A percentile compares a stretch with the other conserved stretches of the same genome.
These are phyloP conservation scores for Fusarium fracticaudum DNA, from an alignment of 2,329 filamentous ascomycete genomes.

Conservation along the genomic window DNA sequence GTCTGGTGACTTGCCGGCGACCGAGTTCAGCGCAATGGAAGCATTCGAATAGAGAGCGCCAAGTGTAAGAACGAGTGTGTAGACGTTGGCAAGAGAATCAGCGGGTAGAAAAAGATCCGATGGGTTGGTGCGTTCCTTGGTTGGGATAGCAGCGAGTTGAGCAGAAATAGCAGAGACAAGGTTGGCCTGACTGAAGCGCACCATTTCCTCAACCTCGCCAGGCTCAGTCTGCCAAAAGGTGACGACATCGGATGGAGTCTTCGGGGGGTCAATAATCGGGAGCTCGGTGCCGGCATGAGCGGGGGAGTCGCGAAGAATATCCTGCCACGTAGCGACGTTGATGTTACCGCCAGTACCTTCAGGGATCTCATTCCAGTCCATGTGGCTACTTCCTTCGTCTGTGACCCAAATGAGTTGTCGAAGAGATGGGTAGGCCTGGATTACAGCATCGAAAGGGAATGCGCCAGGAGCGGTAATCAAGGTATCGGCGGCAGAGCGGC, in stretches of 20 bases:
- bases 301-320: conserved; percentile 79
- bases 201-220: conserved; percentile 70
- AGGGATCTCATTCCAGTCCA: conserved; percentile 94
- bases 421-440: conserved; percentile 74
- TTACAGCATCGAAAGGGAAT: conserved; percentile 81
- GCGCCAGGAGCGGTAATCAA: conserved; percentile 86
- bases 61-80: conserved; percentile 82
- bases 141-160: conserved; percentile 79
- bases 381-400: conserved; percentile 87
- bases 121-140: conserved; percentile 75
- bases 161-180: conserved; percentile 87
- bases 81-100: conserved; percentile 81
- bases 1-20: conserved; percentile 77
- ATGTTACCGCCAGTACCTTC: conserved; percentile 78
- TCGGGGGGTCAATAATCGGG: conserved; percentile 67
- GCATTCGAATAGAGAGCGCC: conserved; percentile 85
- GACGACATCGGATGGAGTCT: conserved; percentile 64
- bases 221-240: conserved; percentile 72
- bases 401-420: conserved; percentile 91
- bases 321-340: conserved; percentile 92
- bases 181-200: conserved; percentile 84
- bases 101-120: conserved; percentile 87
- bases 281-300: conserved; percentile 68
- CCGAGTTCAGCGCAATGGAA: conserved; percentile 88
- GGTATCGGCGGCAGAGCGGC: conserved; percentile 78